phyloP scores from a whole-genome alignment of 2,329 filamentous ascomycete genomes.

The Aspergillus vadensis region DNA sequence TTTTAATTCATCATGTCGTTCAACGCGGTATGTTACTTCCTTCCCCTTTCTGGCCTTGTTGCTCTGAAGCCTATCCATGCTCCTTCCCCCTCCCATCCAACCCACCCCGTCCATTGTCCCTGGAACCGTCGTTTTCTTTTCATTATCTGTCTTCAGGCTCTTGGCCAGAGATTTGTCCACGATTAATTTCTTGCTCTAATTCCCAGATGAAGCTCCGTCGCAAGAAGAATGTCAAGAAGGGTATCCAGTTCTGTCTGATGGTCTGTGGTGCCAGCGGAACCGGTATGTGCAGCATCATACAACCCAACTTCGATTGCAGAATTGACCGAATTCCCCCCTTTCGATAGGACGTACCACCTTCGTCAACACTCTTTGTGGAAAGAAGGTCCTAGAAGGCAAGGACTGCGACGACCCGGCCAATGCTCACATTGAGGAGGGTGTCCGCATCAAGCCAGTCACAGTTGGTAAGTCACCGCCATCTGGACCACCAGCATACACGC shows the following conservation, averaged over 20 bases:
- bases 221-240: constrained; percentile 99
- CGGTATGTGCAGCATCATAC: constrained; percentile 60
- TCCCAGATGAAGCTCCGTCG: constrained; percentile 88
- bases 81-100: constrained; percentile 3
- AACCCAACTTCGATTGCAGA: constrained; percentile 8
- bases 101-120: constrained; percentile 25
- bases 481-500: constrained; percentile 8
- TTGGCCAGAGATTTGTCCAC: constrained; percentile 1
- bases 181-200: constrained; percentile 18
- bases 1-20: constrained; percentile 52
- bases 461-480: constrained; percentile 69
- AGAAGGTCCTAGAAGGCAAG: constrained; percentile 86
- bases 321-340: constrained; percentile 16
- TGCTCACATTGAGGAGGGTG: constrained; percentile 92
- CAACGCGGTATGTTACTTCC: constrained; percentile 52
- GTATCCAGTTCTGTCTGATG: constrained; percentile 99
- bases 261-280: constrained; percentile 98
- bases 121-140: neutral
- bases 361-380: constrained; percentile 98
- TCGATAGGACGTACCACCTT: constrained; percentile 88
- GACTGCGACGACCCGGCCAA: constrained; percentile 86
- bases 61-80: constrained; percentile 20
- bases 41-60: constrained; percentile 27
- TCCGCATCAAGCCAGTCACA: constrained; percentile 97
- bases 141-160: neutral